Evolutionary conservation across 2,329 filamentous ascomycete species (phyloP).

Genomic region (Penicillium janthinellum): DNA sequence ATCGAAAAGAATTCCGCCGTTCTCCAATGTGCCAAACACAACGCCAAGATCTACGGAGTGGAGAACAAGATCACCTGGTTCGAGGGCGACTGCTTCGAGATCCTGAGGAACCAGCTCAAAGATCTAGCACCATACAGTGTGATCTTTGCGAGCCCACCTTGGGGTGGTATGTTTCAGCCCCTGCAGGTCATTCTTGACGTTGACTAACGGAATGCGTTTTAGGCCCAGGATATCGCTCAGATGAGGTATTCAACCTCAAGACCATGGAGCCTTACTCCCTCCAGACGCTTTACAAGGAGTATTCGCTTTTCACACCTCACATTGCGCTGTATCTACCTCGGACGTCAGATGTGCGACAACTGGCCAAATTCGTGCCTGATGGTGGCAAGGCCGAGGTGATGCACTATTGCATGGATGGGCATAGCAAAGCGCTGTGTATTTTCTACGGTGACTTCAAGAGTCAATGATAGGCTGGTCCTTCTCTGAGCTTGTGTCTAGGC

Average conservation of each 20-base stretch:
- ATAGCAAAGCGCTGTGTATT: constrained; percentile 73
- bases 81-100: constrained; percentile 81
- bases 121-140: constrained; percentile 55
- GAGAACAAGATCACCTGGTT: constrained; percentile 80
- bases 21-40: constrained; percentile 87
- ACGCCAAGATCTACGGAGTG: constrained; percentile 83
- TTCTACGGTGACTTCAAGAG: constrained; percentile 59
- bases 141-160: constrained; percentile 72
- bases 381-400: constrained; percentile 68
- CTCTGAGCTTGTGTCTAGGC: background rate
- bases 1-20: constrained; percentile 82
- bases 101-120: constrained; percentile 57
- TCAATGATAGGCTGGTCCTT: constrained; percentile 16
- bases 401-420: constrained; percentile 89
- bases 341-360: constrained; percentile 78
- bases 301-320: constrained; percentile 54
- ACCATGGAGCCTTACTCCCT: constrained; percentile 88
- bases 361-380: constrained; percentile 59
- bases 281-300: constrained; percentile 62
- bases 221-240: constrained; percentile 65
- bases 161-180: constrained; percentile 60
- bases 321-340: constrained; percentile 81
- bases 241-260: constrained; percentile 76
- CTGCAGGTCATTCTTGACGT: background rate
- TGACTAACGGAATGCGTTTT: constrained; percentile 9